These are phyloP conservation scores for Lagenidium giganteum DNA, from an alignment of 352 stramenopile species.

Conservation along the genomic window DNA sequence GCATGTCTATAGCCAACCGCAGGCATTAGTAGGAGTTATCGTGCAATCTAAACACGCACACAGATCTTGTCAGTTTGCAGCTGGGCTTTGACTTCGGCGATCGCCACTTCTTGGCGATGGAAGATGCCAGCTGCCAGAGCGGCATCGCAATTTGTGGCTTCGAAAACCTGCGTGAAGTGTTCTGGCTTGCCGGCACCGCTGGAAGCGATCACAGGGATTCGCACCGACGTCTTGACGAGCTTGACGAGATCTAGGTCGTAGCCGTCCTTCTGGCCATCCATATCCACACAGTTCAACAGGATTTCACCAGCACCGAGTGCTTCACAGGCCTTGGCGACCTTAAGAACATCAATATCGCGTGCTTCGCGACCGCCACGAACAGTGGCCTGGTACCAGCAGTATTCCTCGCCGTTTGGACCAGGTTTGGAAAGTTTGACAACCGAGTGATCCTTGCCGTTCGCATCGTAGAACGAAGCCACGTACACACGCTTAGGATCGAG, in stretches of 20 bases:
- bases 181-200: constrained; percentile 91
- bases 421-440: constrained; percentile 71
- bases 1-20: constrained; percentile 3
- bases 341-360: constrained; percentile 82
- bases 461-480: constrained; percentile 69
- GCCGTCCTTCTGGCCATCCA: constrained; percentile 95
- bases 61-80: constrained; percentile 72
- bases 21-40: no score
- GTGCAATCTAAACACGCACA: constrained; percentile 42
- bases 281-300: constrained; percentile 99
- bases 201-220: constrained; percentile 97
- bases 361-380: constrained; percentile 94
- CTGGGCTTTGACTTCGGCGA: constrained; percentile 92
- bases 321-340: constrained; percentile 86
- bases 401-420: constrained; percentile 91
- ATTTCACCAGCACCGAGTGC: constrained; percentile 96
- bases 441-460: constrained; percentile 44
- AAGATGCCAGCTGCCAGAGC: constrained; percentile 98
- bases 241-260: constrained; percentile 67
- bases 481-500: constrained; percentile 94
- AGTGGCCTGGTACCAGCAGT: constrained; percentile 98
- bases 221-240: constrained; percentile 84
- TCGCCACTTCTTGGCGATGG: constrained; percentile 95
- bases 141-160: constrained; percentile 88
- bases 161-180: constrained; percentile 97